A percentile compares a stretch with the other conserved stretches of the same genome.
phyloP scores from a whole-genome alignment of 2,329 filamentous ascomycete species.

The Hypoxylon sp. region DNA sequence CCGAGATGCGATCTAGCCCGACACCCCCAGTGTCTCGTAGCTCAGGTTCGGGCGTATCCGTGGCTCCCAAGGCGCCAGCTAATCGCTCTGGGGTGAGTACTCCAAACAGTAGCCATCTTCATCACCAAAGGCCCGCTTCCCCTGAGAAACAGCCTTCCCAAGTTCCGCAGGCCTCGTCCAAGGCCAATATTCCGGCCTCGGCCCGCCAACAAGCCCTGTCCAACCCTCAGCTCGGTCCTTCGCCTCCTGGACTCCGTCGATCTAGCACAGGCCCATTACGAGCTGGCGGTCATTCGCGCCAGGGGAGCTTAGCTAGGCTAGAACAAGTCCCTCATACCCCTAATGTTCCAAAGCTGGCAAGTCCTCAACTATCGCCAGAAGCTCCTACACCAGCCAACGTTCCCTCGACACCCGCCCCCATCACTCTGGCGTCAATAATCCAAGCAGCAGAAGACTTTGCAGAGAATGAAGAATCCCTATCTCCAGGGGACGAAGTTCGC shows the following conservation, averaged over 20 bases:
- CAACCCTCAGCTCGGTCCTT: constrained; percentile 49
- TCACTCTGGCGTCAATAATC: constrained; percentile 64
- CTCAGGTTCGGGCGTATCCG: constrained; percentile 57
- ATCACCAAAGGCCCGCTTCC: constrained; percentile 56
- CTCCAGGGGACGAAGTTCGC: constrained; percentile 41
- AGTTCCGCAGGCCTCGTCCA: constrained; percentile 32
- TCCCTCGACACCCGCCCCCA: constrained; percentile 49
- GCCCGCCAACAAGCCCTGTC: constrained; percentile 48
- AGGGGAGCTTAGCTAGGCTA: constrained; percentile 48
- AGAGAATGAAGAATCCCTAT: constrained; percentile 43
- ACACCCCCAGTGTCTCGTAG: constrained; percentile 49
- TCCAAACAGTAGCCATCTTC: constrained; percentile 36
- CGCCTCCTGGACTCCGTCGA: constrained; percentile 49
- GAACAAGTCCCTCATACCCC: constrained; percentile 25
- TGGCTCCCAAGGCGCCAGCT: constrained; percentile 52
- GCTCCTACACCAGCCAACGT: constrained; percentile 47
- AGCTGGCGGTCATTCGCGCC: constrained; percentile 50
- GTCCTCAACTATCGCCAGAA: constrained; percentile 47
- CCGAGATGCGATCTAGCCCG: constrained; percentile 53
- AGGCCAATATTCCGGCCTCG: constrained; percentile 30
- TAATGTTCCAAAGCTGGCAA: constrained; percentile 24
- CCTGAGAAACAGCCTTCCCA: constrained; percentile 55
- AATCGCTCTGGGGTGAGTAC: constrained; percentile 51
- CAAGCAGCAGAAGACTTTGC: constrained; percentile 62
- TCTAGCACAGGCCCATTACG: constrained; percentile 54